Conservation (phyloP, 2,329 filamentous ascomycete species). For the Trichoderma harzianum region DNA sequence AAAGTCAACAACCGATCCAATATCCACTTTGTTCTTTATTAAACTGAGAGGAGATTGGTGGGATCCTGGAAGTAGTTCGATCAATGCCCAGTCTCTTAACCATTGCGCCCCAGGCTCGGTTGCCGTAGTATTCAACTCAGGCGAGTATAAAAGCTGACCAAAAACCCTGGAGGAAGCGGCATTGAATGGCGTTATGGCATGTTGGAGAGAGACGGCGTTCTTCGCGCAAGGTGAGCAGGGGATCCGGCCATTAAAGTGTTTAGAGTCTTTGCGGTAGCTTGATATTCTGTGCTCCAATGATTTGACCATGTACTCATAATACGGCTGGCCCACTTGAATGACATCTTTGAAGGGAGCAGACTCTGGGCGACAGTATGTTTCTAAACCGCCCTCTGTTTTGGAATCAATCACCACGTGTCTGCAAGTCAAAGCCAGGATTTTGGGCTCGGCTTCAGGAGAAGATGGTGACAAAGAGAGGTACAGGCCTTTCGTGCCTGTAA, state of each 20-base stretch:
- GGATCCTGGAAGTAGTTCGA: neutral
- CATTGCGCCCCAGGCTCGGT: neutral
- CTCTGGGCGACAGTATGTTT: neutral
- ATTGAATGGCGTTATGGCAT: neutral
- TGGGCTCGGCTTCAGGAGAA: neutral
- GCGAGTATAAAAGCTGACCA: neutral
- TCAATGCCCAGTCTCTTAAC: neutral
- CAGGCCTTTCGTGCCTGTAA: neutral
- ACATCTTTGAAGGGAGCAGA: neutral
- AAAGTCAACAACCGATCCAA: neutral
- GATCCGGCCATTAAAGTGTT: neutral
- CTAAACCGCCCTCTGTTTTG: neutral
- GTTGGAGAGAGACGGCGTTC: neutral
- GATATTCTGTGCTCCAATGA: neutral
- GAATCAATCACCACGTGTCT: neutral
- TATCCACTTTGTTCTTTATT: neutral
- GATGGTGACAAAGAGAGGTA: neutral
- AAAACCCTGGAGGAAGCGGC: neutral
- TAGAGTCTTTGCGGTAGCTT: neutral
- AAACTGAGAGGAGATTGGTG: neutral
- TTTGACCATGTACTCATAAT: neutral
- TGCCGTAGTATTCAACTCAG: neutral
- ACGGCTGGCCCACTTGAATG: slow-evolving; percentile 4
- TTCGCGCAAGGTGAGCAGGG: neutral
- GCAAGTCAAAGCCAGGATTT: slow-evolving; percentile 3